Conservation (phyloP, 1,284 basidiomycete species). For the Abortiporus biennis region DNA sequence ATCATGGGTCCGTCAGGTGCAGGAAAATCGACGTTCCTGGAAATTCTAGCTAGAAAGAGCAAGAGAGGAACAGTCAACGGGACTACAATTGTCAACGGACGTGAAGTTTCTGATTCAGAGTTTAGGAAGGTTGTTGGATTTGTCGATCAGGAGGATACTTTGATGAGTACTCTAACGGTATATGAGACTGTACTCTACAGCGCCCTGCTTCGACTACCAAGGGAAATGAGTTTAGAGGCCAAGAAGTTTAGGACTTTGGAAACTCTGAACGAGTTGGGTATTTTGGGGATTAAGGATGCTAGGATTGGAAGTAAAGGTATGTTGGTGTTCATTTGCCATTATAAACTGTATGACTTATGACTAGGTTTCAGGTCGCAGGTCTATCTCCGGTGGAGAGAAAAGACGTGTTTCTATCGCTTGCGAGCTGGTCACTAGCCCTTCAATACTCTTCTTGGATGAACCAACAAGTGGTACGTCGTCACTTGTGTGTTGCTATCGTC, state of each 20-base stretch:
- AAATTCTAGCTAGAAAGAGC: constrained; percentile 87
- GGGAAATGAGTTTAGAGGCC: constrained; percentile 91
- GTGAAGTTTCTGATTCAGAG: constrained; percentile 66
- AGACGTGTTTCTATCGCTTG: constrained; percentile 96
- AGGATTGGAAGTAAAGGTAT: constrained; percentile 85
- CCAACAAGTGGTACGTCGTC: constrained; percentile 79
- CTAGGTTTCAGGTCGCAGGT: constrained; percentile 54
- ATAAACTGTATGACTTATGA: constrained; percentile 3
- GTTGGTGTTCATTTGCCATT: background rate
- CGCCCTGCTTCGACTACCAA: constrained; percentile 82
- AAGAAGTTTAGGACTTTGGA: constrained; percentile 94
- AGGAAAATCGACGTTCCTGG: constrained; percentile 94
- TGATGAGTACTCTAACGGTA: constrained; percentile 95
- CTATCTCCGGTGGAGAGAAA: constrained; percentile 96
- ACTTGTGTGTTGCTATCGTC: background rate
- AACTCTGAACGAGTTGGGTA: constrained; percentile 94
- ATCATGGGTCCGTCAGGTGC: constrained; percentile 97
- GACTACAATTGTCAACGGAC: constrained; percentile 81
- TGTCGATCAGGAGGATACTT: constrained; percentile 96
- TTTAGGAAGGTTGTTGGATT: constrained; percentile 89
- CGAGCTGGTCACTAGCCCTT: constrained; percentile 94
- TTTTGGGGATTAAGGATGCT: constrained; percentile 85
- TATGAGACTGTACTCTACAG: constrained; percentile 97
- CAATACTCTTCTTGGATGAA: constrained; percentile 94
- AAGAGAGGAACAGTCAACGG: constrained; percentile 81